Base-by-base conservation (phyloP, 805 yeast species). In the Candida pseudofarinosa region DNA sequence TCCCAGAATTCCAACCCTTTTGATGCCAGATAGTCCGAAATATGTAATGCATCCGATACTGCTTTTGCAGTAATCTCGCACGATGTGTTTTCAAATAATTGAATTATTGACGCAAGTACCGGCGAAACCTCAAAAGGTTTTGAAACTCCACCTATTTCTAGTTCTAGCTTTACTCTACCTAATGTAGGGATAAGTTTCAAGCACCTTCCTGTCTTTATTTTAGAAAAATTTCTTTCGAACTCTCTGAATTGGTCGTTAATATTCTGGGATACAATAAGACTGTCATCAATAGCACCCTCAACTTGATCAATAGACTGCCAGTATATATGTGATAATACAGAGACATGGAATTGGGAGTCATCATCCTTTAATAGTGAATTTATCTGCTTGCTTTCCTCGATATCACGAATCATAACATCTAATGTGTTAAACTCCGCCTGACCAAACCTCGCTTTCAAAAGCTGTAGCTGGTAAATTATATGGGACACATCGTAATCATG, bases 401-500 rank as follows among this genome's bases (percentile, higher is more conserved):
- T 71, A 59, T 88, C 96, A 33, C 75, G 64, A 14, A 89, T 69
- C 98, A 93, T 93, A 6, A 91, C 88, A 54, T 87, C 95, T 40
- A 89, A 69, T 18, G 79, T 77, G 39, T 75, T 77, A 50, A 90
- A 75, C 42, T 81, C 85, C 7, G 76, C 65, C 31, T 77, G 81
- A 1, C 87, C 89, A 54, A 87, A 85, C 41, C 85, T 72, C 16
- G 69, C 47, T 53, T 83, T 84, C 23, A 88, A 63, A 17, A 79
- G 62, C 16, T 73, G 69, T n/a, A 84, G 59, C 30, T 77, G 73
- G 3, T 55, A 46, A 10, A 63, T 50, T 2, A 76, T 65, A 4
- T 71, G 73, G 2, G 58, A 50, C 0, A 73, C 65, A 38, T 71
- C 63, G 43, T 64, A 78, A 47, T 60, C 54, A 32, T 67, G 60